Percentiles rank a stretch among this genome's conserved stretches.
These are phyloP conservation scores for Neurospora sp. DNA, from an alignment of 495 filamentous ascomycete genomes.

Conservation along the genomic window DNA sequence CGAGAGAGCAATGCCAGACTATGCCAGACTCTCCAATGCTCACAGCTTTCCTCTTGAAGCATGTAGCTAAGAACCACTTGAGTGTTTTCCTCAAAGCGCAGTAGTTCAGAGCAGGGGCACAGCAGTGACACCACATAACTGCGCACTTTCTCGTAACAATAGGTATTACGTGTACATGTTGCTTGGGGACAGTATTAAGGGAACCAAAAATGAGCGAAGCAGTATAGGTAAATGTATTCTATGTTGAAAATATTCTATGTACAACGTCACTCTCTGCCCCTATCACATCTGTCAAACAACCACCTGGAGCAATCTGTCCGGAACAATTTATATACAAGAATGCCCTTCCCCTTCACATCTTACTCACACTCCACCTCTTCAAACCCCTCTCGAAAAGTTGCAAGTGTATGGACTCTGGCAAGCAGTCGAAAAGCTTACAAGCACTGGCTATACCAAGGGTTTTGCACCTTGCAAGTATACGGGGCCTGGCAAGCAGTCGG, in stretches of 20 bases:
- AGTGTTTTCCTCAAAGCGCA: no score
- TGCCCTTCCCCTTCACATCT: background rate
- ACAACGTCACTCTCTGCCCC: background rate
- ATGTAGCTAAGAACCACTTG: no score
- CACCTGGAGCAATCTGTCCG: background rate
- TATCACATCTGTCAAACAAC: background rate
- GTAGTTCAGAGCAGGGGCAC: no score
- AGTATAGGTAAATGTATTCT: background rate
- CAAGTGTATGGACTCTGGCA: no score
- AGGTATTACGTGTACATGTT: background rate
- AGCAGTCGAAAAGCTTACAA: constrained; percentile 10
- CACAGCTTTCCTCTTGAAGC: no score
- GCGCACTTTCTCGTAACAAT: no score
- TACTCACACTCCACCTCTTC: background rate
- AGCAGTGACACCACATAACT: background rate
- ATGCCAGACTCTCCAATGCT: no score
- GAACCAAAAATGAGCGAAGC: background rate
- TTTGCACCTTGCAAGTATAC: constrained; percentile 28
- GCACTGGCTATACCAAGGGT: constrained; percentile 35
- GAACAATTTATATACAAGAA: background rate
- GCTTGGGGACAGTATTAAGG: no score
- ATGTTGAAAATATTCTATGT: background rate
- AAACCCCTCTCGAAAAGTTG: background rate
- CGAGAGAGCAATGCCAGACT: no score
- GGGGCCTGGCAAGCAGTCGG: constrained; percentile 30